phyloP scores from a whole-genome alignment of 2,329 filamentous ascomycete genomes.

The Fusarium sacchari region DNA sequence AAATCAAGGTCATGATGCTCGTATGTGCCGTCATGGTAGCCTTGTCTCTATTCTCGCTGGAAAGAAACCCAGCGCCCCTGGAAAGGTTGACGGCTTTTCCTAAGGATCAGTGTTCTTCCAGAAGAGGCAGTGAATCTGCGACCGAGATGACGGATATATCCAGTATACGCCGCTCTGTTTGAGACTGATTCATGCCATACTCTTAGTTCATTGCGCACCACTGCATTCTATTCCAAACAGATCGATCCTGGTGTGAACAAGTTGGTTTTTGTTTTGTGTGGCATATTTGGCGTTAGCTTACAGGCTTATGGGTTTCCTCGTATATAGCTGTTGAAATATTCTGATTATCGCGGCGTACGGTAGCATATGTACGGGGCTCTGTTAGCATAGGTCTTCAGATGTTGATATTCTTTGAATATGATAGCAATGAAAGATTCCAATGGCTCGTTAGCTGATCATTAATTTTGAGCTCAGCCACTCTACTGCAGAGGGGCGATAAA shows the following conservation, averaged over 20 bases:
- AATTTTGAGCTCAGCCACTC: background rate
- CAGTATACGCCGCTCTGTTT: conserved; percentile 36
- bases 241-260: background rate
- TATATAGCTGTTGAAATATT: background rate
- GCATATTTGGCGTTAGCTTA: conserved; percentile 17
- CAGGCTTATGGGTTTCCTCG: background rate
- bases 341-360: background rate
- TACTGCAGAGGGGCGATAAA: background rate
- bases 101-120: conserved; percentile 43
- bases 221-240: background rate
- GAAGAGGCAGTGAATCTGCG: conserved; percentile 51
- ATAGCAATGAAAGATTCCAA: background rate
- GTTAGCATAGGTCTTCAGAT: background rate
- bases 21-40: conserved; percentile 56
- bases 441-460: background rate
- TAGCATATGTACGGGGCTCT: background rate
- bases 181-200: background rate
- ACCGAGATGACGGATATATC: conserved; percentile 50
- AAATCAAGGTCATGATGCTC: conserved; percentile 59
- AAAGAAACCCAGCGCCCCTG: conserved; percentile 53
- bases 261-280: conserved; percentile 11
- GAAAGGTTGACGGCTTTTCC: conserved; percentile 43
- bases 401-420: background rate
- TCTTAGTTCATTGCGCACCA: background rate
- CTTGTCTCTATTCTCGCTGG: conserved; percentile 56